These are phyloP conservation scores for Boletus sp. DNA, from an alignment of 1,284 basidiomycete genomes.

Conservation along the genomic window DNA sequence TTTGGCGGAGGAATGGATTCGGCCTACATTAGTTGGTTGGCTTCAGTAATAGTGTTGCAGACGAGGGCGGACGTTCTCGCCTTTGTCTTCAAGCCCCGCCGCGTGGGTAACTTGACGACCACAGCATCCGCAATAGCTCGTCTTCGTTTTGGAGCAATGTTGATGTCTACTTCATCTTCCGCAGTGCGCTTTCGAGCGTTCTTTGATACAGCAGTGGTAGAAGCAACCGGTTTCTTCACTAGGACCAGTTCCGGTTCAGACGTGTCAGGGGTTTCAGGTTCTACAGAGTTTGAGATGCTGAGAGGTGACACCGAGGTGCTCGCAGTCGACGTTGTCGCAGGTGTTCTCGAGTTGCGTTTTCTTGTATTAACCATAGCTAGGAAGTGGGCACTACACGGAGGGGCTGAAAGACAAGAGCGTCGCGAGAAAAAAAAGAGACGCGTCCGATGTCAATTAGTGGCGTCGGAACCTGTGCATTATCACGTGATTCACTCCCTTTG, in stretches of 20 bases:
- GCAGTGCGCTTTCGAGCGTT: constrained; percentile 32
- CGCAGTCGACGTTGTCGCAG: constrained; percentile 28
- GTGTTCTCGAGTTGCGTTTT: constrained; percentile 17
- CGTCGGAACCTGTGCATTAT: constrained; percentile 6
- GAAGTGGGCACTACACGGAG: background rate
- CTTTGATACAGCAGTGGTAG: constrained; percentile 11
- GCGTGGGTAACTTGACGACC: constrained; percentile 46
- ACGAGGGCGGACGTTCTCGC: constrained; percentile 25
- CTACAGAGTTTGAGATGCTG: constrained; percentile 25
- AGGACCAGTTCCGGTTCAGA: constrained; percentile 34
- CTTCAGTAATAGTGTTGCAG: constrained; percentile 12
- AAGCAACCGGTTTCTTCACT: constrained; percentile 8
- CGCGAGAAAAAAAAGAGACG: constrained; percentile 26
- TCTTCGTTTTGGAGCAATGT: constrained; percentile 42
- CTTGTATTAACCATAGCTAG: constrained; percentile 23
- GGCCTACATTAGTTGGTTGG: constrained; percentile 13
- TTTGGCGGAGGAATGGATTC: constrained; percentile 15
- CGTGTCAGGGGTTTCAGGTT: constrained; percentile 40
- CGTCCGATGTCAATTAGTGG: constrained; percentile 26
- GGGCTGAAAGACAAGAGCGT: constrained; percentile 12
- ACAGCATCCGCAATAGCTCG: constrained; percentile 35
- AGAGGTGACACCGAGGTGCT: constrained; percentile 28
- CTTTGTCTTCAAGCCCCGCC: constrained; percentile 33
- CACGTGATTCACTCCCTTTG: constrained; percentile 17
- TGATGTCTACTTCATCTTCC: constrained; percentile 27